These are phyloP conservation scores for Phylloporus sp. DNA, from an alignment of 768 basidiomycete species.

Conservation along the genomic window DNA sequence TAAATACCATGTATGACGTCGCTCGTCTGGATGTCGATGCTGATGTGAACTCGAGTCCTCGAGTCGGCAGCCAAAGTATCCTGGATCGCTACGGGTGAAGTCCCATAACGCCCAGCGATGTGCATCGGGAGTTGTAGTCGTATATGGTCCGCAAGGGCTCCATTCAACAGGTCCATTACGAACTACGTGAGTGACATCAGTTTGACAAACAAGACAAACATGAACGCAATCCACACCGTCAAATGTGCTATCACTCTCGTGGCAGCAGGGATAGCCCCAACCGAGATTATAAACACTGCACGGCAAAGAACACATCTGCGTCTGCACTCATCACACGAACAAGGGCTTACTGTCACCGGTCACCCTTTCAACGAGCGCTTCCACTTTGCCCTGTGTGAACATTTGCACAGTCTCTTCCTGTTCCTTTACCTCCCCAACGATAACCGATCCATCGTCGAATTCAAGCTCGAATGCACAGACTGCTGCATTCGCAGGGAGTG, in stretches of 20 bases:
- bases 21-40: constrained; percentile 46
- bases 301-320: background rate
- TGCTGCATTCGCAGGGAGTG: constrained; percentile 52
- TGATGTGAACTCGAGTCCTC: constrained; percentile 39
- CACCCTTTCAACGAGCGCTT: constrained; percentile 47
- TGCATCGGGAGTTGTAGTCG: constrained; percentile 52
- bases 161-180: constrained; percentile 50
- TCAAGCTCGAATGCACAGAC: constrained; percentile 53
- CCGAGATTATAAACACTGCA: constrained; percentile 54
- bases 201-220: background rate
- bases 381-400: constrained; percentile 39
- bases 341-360: constrained; percentile 46
- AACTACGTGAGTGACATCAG: constrained; percentile 32
- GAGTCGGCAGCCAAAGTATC: constrained; percentile 27
- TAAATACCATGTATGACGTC: constrained; percentile 38
- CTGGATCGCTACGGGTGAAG: constrained; percentile 36
- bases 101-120: constrained; percentile 52
- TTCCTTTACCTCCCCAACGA: constrained; percentile 48
- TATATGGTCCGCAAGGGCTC: constrained; percentile 44
- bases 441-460: constrained; percentile 38
- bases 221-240: constrained; percentile 33
- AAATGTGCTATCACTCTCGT: constrained; percentile 39
- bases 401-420: constrained; percentile 39
- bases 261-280: constrained; percentile 48
- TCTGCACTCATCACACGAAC: background rate